Evolutionary conservation across 495 filamentous ascomycete species (phyloP), one percentile per base, ranked within the genome.

Genomic region (Penicillium fimorum): DNA sequence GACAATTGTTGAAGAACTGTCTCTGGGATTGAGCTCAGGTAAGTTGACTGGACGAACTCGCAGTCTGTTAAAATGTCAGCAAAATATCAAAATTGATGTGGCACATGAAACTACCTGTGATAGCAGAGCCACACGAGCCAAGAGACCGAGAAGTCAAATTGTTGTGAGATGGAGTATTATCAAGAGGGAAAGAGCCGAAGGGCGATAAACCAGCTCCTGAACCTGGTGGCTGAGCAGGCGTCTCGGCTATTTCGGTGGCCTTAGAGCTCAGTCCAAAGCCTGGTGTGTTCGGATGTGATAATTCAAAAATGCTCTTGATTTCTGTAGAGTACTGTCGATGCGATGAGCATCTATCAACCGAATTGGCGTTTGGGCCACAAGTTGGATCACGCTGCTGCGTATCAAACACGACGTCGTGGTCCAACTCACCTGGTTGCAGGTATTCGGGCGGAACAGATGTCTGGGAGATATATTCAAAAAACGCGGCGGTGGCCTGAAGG

Each of bases 191-290:
- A 18, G 48, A 41, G 6, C 17, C 35, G 11, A 18, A 27, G 8
- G 3, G 7, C 12, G 20, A 46, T 2, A 25, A 5, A 24, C 7
- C 20, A 10, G 12, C 11, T 27, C 9, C 32, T 15, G 17, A 12
- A 25, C 22, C 9, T 9, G 29, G 41, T 13, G 22, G 24, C 30
- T 24, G 38, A 41, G 56, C 45, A 15, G 69, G 65, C 12, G 67
- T 72, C 47, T 72, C 70, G 10, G 67, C 56, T 44, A 72, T 62
- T 38, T 70, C 67, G 30, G 35, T 24, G 8, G 48, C 33, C 44
- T 57, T 30, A 17, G 12, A 38, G 12, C 12, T 37, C 17, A 18
- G 42, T 7, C 22, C 42, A 9, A 42, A 4, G 17, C 15, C 40
- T 17, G 27, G 45, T 20, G 57, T 27, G 2, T 35, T 37, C 20